Evolutionary conservation across 805 yeast species (phyloP), one percentile per base, ranked within the genome.

Genomic region (Metschnikowia reukaufii): DNA sequence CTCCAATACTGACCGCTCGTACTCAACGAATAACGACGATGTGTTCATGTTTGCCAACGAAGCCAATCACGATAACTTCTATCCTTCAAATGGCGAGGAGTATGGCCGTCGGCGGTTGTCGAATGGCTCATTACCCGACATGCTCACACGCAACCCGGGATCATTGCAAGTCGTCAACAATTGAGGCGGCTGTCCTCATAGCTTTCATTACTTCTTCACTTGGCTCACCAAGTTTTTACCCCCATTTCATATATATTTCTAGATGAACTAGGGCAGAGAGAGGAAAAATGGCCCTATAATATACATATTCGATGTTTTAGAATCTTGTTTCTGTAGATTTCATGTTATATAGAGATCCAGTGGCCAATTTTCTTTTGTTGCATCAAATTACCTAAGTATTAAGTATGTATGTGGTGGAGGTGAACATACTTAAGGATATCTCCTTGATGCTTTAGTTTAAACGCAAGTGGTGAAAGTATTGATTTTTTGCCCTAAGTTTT

Each of bases 121-220:
- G 57, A 72, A 78, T 50, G 81, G 82, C 15, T 77, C 82, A 9
- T 60, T 79, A 45, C 83, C 81, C 1, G 82, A 78, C 56, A 62
- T 62, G 65, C 60, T 60, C 44, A 78, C 77, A 5, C 65, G 77
- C 50, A 66, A 66, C 43, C 72, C 72, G 8, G 77, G 78, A 34
- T 70, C 78, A 4, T 62, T 79, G 49, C 76, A 79, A 56, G 81
- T 79, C 37, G 81, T 76, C 6, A 79, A 79, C 59, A 50, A 38
- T 30, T 50, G 36, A 36, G 39, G 6, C 23, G 31, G 21, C 37
- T 13, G 8, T 25, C 29, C 5, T 13, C 8, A 9, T 25, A 9
- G 2, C 12, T 4, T 4, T 25, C 8, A 25, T 25, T 25, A 25
- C 12, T 25, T 25, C 8, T 25, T 3, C 5, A 13, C 3, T 9